Conservation (phyloP, 352 stramenopile genomes). For the Globisporangium viniferum region DNA sequence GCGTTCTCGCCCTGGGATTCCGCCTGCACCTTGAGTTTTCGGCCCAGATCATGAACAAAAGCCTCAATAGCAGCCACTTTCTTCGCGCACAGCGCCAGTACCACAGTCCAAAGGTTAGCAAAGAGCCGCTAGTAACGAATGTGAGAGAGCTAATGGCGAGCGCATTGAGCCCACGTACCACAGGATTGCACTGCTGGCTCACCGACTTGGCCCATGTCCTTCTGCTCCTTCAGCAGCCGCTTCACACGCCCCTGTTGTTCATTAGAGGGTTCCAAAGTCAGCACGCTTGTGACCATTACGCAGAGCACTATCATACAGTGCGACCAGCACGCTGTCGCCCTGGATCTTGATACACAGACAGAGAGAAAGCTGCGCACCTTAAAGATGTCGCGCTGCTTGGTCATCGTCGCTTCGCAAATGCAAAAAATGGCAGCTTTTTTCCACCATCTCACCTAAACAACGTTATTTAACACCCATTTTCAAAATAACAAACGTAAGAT, state of each 20-base stretch:
- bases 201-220: slow-evolving; percentile 70
- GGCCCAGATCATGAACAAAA: slow-evolving; percentile 57
- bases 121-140: not conserved
- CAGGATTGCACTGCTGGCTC: slow-evolving; percentile 46
- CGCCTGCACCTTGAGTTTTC: slow-evolving; percentile 34
- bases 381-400: slow-evolving; percentile 46
- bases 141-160: not conserved
- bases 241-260: slow-evolving; percentile 50
- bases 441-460: not conserved
- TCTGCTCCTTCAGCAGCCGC: slow-evolving; percentile 57
- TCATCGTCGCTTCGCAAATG: slow-evolving; percentile 25
- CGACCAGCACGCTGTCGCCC: not conserved
- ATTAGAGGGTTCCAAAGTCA: not conserved
- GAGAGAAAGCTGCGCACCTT: slow-evolving; percentile 29
- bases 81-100: not conserved
- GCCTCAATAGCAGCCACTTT: slow-evolving; percentile 52
- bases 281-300: not conserved
- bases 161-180: slow-evolving; percentile 21
- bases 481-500: not conserved
- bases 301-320: not conserved
- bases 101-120: not conserved
- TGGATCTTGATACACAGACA: not conserved
- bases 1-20: slow-evolving; percentile 14
- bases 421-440: not conserved
- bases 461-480: not conserved